Evolutionary conservation across 2,329 filamentous ascomycete species (phyloP).

Genomic region (Colletotrichum lindemuthianum): DNA sequence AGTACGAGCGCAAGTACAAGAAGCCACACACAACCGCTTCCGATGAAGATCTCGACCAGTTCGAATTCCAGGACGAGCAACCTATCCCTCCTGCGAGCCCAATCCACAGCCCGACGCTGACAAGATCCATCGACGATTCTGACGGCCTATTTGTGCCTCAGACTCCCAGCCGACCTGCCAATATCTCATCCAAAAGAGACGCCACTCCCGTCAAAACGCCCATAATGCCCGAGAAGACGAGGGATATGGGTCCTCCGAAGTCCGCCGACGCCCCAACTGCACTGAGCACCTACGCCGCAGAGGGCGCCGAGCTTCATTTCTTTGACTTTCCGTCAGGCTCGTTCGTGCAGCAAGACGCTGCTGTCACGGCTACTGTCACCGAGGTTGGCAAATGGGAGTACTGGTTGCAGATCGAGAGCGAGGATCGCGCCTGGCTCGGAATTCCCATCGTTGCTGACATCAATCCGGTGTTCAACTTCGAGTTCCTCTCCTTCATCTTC

Average conservation of each 20-base stretch:
- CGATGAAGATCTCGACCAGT: conserved; percentile 81
- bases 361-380: conserved; percentile 81
- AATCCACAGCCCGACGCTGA: conserved; percentile 66
- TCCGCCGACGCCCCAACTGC: conserved; percentile 75
- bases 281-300: conserved; percentile 77
- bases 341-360: conserved; percentile 82
- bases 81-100: conserved; percentile 73
- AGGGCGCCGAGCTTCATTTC: conserved; percentile 87
- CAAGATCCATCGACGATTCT: conserved; percentile 65
- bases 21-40: conserved; percentile 83
- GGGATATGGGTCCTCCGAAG: conserved; percentile 55
- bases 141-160: conserved; percentile 60
- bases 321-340: conserved; percentile 90
- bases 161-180: conserved; percentile 56
- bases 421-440: conserved; percentile 84
- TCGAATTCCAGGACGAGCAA: conserved; percentile 76
- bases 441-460: conserved; percentile 89
- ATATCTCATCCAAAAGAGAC: conserved; percentile 58
- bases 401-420: conserved; percentile 86
- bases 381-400: conserved; percentile 94
- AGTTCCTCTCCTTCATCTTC: conserved; percentile 99
- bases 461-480: conserved; percentile 97
- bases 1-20: conserved; percentile 96
- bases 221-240: conserved; percentile 46
- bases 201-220: conserved; percentile 42